Conservation (phyloP, 495 filamentous ascomycete genomes). For the Hyaloscypha variabilis region DNA sequence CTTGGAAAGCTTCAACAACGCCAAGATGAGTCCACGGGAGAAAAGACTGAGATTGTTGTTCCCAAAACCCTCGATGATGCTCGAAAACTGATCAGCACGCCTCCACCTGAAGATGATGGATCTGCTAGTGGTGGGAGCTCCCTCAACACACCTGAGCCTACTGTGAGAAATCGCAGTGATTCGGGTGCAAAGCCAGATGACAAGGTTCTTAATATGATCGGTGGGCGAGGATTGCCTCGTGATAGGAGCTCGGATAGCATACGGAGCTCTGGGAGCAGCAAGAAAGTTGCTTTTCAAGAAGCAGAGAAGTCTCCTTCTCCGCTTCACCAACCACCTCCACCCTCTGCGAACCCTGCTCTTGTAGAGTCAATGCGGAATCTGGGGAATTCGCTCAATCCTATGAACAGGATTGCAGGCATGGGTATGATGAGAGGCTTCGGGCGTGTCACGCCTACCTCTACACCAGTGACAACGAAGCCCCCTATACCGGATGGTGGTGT, state of each 20-base stretch:
- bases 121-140: constrained; percentile 48
- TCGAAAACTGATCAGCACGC: constrained; percentile 77
- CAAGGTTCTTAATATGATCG: constrained; percentile 63
- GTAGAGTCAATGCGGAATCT: constrained; percentile 84
- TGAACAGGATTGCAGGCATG: constrained; percentile 65
- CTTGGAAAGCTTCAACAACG: constrained; percentile 85
- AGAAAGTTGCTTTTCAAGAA: constrained; percentile 48
- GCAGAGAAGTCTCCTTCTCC: constrained; percentile 38
- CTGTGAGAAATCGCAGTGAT: constrained; percentile 25
- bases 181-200: constrained; percentile 45
- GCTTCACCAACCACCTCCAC: constrained; percentile 14
- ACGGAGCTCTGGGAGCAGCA: constrained; percentile 63
- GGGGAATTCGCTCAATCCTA: constrained; percentile 80
- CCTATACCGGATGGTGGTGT: constrained; percentile 44
- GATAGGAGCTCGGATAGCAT: constrained; percentile 79
- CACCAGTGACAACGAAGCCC: constrained; percentile 25
- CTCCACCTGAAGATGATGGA: constrained; percentile 59
- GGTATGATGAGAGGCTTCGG: constrained; percentile 74
- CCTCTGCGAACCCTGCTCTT: constrained; percentile 48
- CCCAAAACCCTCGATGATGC: constrained; percentile 94
- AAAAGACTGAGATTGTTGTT: constrained; percentile 54
- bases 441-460: constrained; percentile 44
- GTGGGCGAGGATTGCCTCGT: constrained; percentile 59
- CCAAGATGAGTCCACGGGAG: constrained; percentile 39
- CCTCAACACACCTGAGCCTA: constrained; percentile 45